Evolutionary conservation across 2,329 filamentous ascomycete genomes (phyloP).

Genomic region (Fusarium torulosum): DNA sequence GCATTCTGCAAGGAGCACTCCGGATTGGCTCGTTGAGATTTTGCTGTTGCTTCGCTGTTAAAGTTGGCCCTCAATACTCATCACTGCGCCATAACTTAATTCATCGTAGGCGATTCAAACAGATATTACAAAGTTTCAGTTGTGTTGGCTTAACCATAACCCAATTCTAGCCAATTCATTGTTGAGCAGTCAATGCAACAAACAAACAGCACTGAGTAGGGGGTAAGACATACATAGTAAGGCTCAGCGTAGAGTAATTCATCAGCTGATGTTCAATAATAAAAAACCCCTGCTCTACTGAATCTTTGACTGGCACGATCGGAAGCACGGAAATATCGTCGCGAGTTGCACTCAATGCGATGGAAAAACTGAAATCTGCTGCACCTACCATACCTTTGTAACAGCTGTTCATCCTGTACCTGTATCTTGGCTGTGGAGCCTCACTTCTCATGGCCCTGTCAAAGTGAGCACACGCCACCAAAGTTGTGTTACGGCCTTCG

Average conservation of each 20-base stretch:
- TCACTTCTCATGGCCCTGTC: constrained; percentile 11
- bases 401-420: constrained; percentile 42
- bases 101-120: neutral
- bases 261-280: constrained; percentile 38
- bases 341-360: constrained; percentile 16
- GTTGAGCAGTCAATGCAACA: neutral
- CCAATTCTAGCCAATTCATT: neutral
- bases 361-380: constrained; percentile 1
- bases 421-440: constrained; percentile 34
- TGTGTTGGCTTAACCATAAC: too few relatives aligned
- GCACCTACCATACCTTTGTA: constrained; percentile 29
- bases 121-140: neutral
- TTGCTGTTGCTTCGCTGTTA: neutral
- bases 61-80: neutral
- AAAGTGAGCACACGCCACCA: constrained; percentile 38
- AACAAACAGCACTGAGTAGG: too few relatives aligned
- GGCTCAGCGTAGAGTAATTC: neutral
- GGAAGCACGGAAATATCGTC: constrained; percentile 20
- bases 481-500: constrained; percentile 39
- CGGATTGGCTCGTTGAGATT: constrained; percentile 28
- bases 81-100: neutral
- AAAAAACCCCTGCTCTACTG: neutral
- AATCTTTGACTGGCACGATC: constrained; percentile 38
- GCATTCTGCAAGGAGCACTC: constrained; percentile 41
- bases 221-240: too few relatives aligned